These are phyloP conservation scores for cucumber (Cucumis sativus) DNA, from an alignment of 306 rosid species.

Conservation along the genomic window Cucumber_9930_V3 NC_026660.2:20950001-20950500, in stretches of 20 bases:
- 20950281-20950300: constrained; percentile 67
- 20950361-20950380: constrained; percentile 45
- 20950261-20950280: no score
- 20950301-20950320: constrained; percentile 85
- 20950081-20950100: constrained; percentile 87
- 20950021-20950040: background rate
- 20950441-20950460: constrained; percentile 77
- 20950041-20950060: background rate
- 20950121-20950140: constrained; percentile 83
- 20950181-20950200: constrained; percentile 70
- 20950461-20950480: constrained; percentile 64
- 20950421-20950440: constrained; percentile 61
- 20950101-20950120: constrained; percentile 77
- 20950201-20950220: constrained; percentile 12
- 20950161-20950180: constrained; percentile 72
- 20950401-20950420: constrained; percentile 43
- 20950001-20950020: background rate
- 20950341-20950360: constrained; percentile 46
- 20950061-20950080: no score
- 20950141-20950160: constrained; percentile 66
- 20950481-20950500: constrained; percentile 63
- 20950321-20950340: constrained; percentile 48
- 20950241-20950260: no score
- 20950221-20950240: no score
- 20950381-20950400: constrained; percentile 56